phyloP scores from a whole-genome alignment of 148 eudicot genomes.

The Suaeda aralocaspica region DNA sequence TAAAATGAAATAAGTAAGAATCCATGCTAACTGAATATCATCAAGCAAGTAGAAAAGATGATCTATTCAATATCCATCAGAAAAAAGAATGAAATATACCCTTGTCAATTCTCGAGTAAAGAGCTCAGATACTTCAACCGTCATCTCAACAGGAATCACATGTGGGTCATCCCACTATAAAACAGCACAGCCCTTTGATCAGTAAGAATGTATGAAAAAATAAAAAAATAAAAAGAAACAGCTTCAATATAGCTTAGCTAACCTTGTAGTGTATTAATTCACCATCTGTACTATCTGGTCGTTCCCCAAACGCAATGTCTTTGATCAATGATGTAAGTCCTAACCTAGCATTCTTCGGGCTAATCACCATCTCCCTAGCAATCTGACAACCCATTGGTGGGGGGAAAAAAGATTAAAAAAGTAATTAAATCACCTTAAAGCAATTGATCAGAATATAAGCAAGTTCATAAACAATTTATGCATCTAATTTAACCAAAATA shows the following conservation, averaged over 20 bases:
- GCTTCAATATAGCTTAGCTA: conserved; percentile 7
- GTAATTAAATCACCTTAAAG: neutral
- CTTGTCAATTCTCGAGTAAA: conserved; percentile 82
- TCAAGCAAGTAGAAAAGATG: neutral
- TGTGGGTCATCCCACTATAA: conserved; percentile 91
- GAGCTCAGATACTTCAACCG: conserved; percentile 83
- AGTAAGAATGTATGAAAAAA: conserved; percentile 9
- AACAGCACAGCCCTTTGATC: conserved; percentile 13
- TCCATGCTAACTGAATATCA: too few relatives aligned
- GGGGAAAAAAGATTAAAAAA: too few relatives aligned
- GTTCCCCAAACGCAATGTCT: conserved; percentile 53
- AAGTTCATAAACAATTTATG: neutral
- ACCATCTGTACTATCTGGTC: conserved; percentile 63
- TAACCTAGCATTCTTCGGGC: conserved; percentile 75
- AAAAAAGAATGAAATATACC: conserved; percentile 37
- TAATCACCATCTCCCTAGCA: conserved; percentile 92
- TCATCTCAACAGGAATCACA: conserved; percentile 68
- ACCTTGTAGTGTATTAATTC: conserved; percentile 75
- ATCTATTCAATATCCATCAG: neutral
- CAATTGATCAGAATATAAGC: neutral
- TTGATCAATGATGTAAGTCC: conserved; percentile 72
- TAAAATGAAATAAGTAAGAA: neutral
- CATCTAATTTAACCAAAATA: neutral
- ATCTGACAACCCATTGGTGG: conserved; percentile 46
- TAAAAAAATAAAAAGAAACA: neutral